Evolutionary conservation across 495 filamentous ascomycete genomes (phyloP), one percentile per base, ranked within the genome.

Genomic region (Chaetomidium leptoderma): DNA sequence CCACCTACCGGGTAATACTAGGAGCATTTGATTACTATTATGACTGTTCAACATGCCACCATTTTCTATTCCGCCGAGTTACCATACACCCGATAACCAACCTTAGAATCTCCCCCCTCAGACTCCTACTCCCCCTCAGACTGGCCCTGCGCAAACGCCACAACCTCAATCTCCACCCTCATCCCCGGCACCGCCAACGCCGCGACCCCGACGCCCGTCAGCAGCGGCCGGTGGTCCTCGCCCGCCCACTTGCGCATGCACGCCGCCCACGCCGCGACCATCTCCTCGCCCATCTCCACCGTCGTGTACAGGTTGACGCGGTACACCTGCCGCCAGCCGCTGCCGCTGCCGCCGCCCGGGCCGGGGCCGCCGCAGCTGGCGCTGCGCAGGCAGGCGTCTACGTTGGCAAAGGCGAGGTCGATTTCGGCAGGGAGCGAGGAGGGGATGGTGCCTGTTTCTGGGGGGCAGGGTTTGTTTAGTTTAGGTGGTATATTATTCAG

Each of bases 121-220:
- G 17, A 21, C 27, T 21, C 26, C n/a, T 21, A 19, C 45, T 1
- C 14, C 29, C 27, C 44, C 16, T 19, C 45, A 3, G 1, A 1
- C 1, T 7, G 29, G 11, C n/a, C n/a, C n/a, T n/a, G n/a, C n/a
- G n/a, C 29, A 33, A 33, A 19, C 27, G 61, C 56, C 5, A 30
- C 51, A 17, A 55, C 56, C 50, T 55, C 60, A 32, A 58, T 55
- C 45, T 65, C 63, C 1, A 65, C 39, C 29, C 53, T 44, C 60
- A 65, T 65, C 13, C 43, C 53, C 21, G 47, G 44, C 27, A 51
- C 47, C 14, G 46, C 63, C 48, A 65, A 32, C 30, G 51, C 36
- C 17, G 51, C 26, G 0, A 62, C 60, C 2, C 55, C 59, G 26
- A 65, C 49, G 0, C 17, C 52, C 13, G 63, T 65, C 49, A 62